A percentile compares a stretch with the other conserved stretches of the same genome.
phyloP scores from a whole-genome alignment of 1,284 basidiomycete species.

The Lentinula novae-zelandiae region DNA sequence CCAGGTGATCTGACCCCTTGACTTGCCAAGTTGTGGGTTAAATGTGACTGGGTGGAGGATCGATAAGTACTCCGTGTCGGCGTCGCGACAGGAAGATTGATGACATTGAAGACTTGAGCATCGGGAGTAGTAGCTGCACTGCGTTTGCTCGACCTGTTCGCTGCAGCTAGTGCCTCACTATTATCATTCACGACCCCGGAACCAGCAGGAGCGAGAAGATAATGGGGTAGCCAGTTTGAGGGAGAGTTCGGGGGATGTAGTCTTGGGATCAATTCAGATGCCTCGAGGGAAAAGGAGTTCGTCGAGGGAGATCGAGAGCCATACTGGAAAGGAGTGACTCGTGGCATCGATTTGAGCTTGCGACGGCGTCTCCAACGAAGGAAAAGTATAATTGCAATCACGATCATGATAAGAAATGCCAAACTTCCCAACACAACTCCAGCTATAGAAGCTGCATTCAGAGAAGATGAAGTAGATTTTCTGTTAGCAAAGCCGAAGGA shows the following conservation, averaged over 20 bases:
- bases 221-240: not conserved
- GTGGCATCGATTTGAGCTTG: not conserved
- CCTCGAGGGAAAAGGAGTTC: not conserved
- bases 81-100: not conserved
- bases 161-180: not conserved
- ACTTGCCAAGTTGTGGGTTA: not conserved
- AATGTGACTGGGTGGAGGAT: not conserved
- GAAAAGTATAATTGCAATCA: not conserved
- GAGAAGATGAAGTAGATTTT: not conserved
- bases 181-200: not conserved
- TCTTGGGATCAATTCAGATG: not conserved
- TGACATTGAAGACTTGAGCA: not conserved
- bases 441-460: not conserved
- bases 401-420: not conserved
- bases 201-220: not conserved
- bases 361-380: not conserved
- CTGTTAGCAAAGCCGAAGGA: slow-evolving; percentile 4
- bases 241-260: not conserved
- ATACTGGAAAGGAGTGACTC: not conserved
- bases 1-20: not conserved
- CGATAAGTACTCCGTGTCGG: not conserved
- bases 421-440: slow-evolving; percentile 6
- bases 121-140: not conserved
- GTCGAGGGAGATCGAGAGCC: not conserved
- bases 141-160: not conserved